phyloP scores from a whole-genome alignment of 129 eudicot species.

The Helianthus tuberosus region DNA sequence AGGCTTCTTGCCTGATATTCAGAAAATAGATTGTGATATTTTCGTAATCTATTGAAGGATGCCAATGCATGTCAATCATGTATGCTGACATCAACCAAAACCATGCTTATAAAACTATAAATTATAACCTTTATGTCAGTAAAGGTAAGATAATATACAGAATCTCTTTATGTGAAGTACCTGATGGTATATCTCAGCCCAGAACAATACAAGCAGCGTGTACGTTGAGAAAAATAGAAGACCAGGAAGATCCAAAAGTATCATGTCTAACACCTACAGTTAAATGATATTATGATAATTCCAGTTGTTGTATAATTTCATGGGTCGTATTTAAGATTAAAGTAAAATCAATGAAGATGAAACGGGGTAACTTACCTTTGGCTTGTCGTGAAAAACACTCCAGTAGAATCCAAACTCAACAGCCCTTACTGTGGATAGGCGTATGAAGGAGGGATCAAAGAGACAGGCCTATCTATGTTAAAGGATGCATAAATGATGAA shows the following conservation, averaged over 20 bases:
- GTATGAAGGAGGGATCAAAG: slow-evolving; percentile 7
- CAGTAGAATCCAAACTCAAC: slow-evolving; percentile 63
- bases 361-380: slow-evolving; percentile 44
- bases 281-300: background rate
- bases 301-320: background rate
- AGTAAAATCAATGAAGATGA: slow-evolving; percentile 6
- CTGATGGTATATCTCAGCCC: slow-evolving; percentile 97
- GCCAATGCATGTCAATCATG: background rate
- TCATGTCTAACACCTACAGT: slow-evolving; percentile 51
- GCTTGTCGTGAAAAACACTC: slow-evolving; percentile 43
- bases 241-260: slow-evolving; percentile 68
- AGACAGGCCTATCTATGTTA: slow-evolving; percentile 5
- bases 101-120: background rate
- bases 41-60: background rate
- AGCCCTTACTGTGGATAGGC: slow-evolving; percentile 57
- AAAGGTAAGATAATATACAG: background rate
- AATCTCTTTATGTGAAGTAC: slow-evolving; percentile 30
- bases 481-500: slow-evolving; percentile 6
- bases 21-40: background rate
- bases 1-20: slow-evolving; percentile 66
- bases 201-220: slow-evolving; percentile 78
- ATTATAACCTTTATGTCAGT: background rate
- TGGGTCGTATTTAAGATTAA: background rate
- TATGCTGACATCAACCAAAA: background rate
- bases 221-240: slow-evolving; percentile 73